Conservation (phyloP, 2,329 filamentous ascomycete genomes). For the Monilinia fructicola region DNA sequence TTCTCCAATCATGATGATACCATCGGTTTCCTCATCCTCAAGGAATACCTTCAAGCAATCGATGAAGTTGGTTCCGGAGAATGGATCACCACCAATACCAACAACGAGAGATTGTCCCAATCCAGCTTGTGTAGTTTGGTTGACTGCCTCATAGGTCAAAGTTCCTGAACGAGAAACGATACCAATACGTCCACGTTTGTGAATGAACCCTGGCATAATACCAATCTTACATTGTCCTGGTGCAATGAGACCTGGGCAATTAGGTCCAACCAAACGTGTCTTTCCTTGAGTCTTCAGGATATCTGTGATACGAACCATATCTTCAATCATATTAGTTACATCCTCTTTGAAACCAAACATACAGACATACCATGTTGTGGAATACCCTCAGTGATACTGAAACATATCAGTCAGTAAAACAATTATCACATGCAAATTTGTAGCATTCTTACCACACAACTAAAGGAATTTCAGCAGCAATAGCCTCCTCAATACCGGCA, state of each 20-base stretch:
- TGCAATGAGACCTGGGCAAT: conserved; percentile 97
- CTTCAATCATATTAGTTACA: conserved; percentile 46
- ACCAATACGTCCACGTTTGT: conserved; percentile 98
- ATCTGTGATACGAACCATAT: conserved; percentile 98
- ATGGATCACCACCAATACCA: conserved; percentile 97
- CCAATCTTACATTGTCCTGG: conserved; percentile 98
- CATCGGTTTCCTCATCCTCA: conserved; percentile 92
- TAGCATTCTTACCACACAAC: conserved; percentile 69
- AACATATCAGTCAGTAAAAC: conserved; percentile 27
- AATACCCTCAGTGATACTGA: conserved; percentile 88
- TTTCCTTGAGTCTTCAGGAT: conserved; percentile 98
- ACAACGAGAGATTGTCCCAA: conserved; percentile 98
- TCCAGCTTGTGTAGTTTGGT: conserved; percentile 96
- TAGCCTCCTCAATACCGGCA: conserved; percentile 93
- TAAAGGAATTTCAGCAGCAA: conserved; percentile 87
- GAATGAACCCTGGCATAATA: conserved; percentile 99
- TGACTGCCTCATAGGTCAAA: conserved; percentile 98
- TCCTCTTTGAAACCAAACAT: conserved; percentile 25
- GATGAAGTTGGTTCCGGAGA: conserved; percentile 99
- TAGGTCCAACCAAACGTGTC: conserved; percentile 93
- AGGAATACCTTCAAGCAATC: conserved; percentile 98
- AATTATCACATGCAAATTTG: conserved; percentile 29
- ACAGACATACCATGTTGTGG: conserved; percentile 80
- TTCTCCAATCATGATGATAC: conserved; percentile 99
- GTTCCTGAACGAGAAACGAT: conserved; percentile 98